Base-by-base conservation (phyloP, 75 land plant genomes). In the Cupressus sempervirens region DNA sequence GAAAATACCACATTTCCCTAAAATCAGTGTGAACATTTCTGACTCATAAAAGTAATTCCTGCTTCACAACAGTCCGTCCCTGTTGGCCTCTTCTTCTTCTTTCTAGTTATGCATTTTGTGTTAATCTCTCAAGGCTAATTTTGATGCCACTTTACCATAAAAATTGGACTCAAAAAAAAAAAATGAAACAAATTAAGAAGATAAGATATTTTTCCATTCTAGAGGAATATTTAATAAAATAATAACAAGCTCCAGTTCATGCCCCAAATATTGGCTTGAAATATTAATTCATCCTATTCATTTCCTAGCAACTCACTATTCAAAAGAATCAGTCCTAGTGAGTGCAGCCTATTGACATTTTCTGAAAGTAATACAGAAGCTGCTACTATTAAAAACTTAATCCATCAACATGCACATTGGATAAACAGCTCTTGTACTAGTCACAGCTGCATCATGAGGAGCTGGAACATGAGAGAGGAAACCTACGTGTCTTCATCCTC, bases 401-500 rank as follows among this genome's bases (percentile, higher is more conserved):
- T 20, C 65, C 65, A 58, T 58, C 23, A 58, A 58, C 23, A 58
- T 58, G 26, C 67, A 58, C 26, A 58, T 58, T 20, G 26, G 26
- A 23, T n/a, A 58, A 58, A 23, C 23, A 58, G 67, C 67, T 58
- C 67, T 23, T 58, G n/a, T 23, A 58, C 67, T 20, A 4, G 26
- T 20, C 23, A 23, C n/a, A 58, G 67, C 38, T 38, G 10, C 41
- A 38, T 38, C 18, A 75, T 7, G 16, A 76, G 79, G 79, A 36
- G 8, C 65, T 65, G 82, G 85, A 93, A 93, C 40, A 86, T 87
- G 20, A 94, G 85, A 94, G 85, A 29, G 43, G 84, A 82, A 92
- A 95, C 18, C 67, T 84, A 12, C 89, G 90, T 50, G 82, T 62
- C 86, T 90, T 93, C 83, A 91, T 89, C 68, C 91, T 88, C 67